Percentiles rank a stretch among this genome's conserved stretches.
Evolutionary conservation across 306 rosid species (phyloP).

Genomic region (Mimosa bimucronata): DNA sequence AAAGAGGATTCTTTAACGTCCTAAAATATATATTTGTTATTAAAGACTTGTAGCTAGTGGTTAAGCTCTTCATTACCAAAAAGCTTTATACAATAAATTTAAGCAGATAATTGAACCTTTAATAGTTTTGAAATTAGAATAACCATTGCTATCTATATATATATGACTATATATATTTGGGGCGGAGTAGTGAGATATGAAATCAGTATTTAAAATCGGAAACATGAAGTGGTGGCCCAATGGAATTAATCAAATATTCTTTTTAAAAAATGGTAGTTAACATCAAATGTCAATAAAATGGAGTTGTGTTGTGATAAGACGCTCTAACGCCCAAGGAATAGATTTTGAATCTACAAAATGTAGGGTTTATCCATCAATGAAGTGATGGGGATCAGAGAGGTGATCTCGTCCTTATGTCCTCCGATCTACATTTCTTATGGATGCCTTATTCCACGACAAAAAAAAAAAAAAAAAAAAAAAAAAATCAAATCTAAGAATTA

Average conservation of each 20-base stretch:
- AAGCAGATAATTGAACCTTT: background rate
- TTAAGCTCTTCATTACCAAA: too few relatives aligned
- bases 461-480: too few relatives aligned
- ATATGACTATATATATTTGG: too few relatives aligned
- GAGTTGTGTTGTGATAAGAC: slow-evolving; percentile 9
- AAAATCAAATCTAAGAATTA: background rate
- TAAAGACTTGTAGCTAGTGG: too few relatives aligned
- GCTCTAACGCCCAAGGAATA: background rate
- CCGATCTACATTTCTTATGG: background rate
- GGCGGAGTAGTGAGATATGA: too few relatives aligned
- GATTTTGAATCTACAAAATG: background rate
- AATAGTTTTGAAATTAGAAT: background rate
- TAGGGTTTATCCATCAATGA: background rate
- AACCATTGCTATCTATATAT: too few relatives aligned
- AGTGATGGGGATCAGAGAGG: background rate
- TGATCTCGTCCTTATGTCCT: background rate
- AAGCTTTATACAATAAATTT: background rate
- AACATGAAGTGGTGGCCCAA: too few relatives aligned
- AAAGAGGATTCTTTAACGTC: too few relatives aligned
- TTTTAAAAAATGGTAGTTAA: slow-evolving; percentile 9
- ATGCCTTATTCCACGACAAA: background rate
- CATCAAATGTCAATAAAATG: slow-evolving; percentile 7
- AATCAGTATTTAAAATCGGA: background rate
- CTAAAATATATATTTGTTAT: too few relatives aligned
- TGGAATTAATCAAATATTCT: too few relatives aligned